Percentiles rank a stretch among this genome's conserved stretches.
These are phyloP conservation scores for Notholithocarpus densiflorus DNA, from an alignment of 306 rosid species.

Conservation along the genomic window DNA sequence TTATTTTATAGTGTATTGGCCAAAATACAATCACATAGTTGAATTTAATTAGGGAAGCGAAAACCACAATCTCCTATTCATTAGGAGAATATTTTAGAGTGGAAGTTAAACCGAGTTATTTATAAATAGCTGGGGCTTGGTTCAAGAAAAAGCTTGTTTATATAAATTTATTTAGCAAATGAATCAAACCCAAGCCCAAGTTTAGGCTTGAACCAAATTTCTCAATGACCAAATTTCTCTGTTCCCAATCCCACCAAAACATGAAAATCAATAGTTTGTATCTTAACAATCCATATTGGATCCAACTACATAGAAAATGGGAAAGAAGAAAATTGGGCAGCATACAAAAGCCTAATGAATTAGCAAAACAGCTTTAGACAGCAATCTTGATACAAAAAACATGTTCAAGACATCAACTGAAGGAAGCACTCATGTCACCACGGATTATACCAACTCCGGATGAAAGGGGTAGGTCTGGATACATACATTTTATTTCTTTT, in stretches of 20 bases:
- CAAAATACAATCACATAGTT: too few relatives aligned
- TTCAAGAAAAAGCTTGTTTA: too few relatives aligned
- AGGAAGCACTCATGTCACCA: background rate
- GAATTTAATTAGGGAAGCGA: too few relatives aligned
- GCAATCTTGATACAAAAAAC: background rate
- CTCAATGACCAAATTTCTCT: background rate
- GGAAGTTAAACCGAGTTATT: too few relatives aligned
- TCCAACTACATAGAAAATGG: background rate
- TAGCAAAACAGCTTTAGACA: background rate
- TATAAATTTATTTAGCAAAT: too few relatives aligned
- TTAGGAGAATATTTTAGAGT: too few relatives aligned
- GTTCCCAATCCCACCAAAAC: background rate
- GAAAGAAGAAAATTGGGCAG: background rate
- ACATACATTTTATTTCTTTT: constrained; percentile 3
- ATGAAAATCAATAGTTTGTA: background rate
- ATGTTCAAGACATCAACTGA: background rate
- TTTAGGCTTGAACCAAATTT: background rate
- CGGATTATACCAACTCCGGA: background rate
- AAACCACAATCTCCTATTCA: too few relatives aligned
- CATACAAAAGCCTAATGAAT: background rate
- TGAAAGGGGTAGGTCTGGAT: background rate
- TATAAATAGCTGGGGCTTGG: too few relatives aligned
- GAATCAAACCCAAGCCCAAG: too few relatives aligned
- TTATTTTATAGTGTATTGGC: too few relatives aligned
- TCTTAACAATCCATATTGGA: background rate